phyloP scores from a whole-genome alignment of 768 basidiomycete species.

The Scleroderma bovista region DNA sequence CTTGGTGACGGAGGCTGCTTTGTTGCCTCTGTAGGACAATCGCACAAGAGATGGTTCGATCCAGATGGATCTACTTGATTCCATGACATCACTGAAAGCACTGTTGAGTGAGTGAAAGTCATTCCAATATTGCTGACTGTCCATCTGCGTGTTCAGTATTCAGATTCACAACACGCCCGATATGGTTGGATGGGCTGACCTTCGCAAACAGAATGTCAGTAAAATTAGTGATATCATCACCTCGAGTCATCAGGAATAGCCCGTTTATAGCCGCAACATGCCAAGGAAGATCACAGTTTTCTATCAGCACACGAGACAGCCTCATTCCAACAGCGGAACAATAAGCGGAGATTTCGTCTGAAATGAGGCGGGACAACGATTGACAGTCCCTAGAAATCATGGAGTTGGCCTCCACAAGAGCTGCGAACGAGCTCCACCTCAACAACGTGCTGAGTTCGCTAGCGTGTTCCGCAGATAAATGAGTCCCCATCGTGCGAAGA shows the following conservation, averaged over 20 bases:
- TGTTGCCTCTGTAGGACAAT: conserved; percentile 56
- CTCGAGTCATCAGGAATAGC: conserved; percentile 67
- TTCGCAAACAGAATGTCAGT: conserved; percentile 69
- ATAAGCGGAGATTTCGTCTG: conserved; percentile 54
- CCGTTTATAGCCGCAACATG: conserved; percentile 65
- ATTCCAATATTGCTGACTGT: conserved; percentile 62
- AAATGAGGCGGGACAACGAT: conserved; percentile 54
- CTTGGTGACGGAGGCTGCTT: conserved; percentile 38
- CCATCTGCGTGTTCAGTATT: conserved; percentile 48
- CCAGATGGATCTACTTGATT: conserved; percentile 47
- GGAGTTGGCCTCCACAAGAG: conserved; percentile 31
- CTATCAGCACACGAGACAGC: conserved; percentile 53
- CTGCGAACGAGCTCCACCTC: conserved; percentile 40
- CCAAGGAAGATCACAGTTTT: conserved; percentile 59
- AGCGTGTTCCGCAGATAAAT: conserved; percentile 11
- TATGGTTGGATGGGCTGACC: conserved; percentile 31
- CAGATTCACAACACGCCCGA: neutral
- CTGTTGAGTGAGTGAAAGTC: conserved; percentile 85
- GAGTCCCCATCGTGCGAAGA: conserved; percentile 47
- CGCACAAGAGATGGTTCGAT: conserved; percentile 67
- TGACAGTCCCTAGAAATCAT: conserved; percentile 49
- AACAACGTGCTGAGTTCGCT: conserved; percentile 22
- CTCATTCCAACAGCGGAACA: conserved; percentile 47
- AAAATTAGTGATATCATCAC: conserved; percentile 75
- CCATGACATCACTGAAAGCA: conserved; percentile 63